Evolutionary conservation across 257 asterid species (phyloP), one percentile per base, ranked within the genome.

Genomic region (Striga asiatica): DNA sequence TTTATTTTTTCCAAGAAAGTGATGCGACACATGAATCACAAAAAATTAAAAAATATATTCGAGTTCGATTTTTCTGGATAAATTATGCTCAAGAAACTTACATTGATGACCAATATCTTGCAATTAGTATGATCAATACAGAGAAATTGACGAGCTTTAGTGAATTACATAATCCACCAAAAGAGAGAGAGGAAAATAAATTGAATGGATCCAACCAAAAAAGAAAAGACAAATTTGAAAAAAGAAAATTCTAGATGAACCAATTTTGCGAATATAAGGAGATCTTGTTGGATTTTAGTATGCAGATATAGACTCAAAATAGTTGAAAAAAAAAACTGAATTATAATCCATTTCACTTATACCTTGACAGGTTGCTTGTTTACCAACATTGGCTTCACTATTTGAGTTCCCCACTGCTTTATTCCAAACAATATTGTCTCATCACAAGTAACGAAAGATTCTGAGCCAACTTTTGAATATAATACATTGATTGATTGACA

Each of bases 391-490:
- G 60, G 56, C 50, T 28, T 56, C 57, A 22, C 48, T 29, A 29
- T 11, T 43, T 11, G 7, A 49, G 47, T 49, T 57, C 17, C 32
- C 25, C 51, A 58, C 60, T 65, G 24, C 45, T 57, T 61, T 71
- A 58, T 47, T 48, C 6, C n/a, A 64, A 54, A 56, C 62, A 61
- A 68, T 79, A 77, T 66, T 46, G 29, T 22, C 38, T 2, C 11
- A 59, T 67, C 85, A 75, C 89, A 66, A 53, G 49, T 59, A 55
- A 68, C 89, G 89, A 81, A 75, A 81, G 47, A 75, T 81, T 78
- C 67, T 38, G 4, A 16, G 14, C 13, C 6, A 11, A 29, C n/a
- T n/a, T 29, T 29, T 5, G 8, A 29, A 29, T 1, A 29, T 5
- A 29, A 29, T 29, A 5, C 9, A 1, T 29, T 10, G 9, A 29